Evolutionary conservation across 2,329 filamentous ascomycete species (phyloP), one percentile per base, ranked within the genome.

Genomic region (Elsinoe necatrix): DNA sequence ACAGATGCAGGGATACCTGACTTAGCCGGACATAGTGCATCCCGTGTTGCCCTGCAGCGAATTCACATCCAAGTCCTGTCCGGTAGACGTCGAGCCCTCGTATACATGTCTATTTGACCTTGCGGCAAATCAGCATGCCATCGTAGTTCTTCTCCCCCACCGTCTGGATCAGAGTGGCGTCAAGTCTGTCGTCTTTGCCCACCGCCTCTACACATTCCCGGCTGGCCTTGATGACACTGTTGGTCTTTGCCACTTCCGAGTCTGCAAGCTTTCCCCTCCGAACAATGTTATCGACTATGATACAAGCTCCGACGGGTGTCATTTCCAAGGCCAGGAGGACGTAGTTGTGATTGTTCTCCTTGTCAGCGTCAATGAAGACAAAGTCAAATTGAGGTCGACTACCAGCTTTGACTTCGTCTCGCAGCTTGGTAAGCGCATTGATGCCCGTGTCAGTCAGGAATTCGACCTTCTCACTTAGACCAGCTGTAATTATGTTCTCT

Each of bases 291-390:
- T 81, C 77, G 1, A 80, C 71, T 41, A 75, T 73, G 25, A 81
- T 68, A 7, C 65, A 69, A 0, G 73, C 73, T 0, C 72, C 69
- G 0, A 63, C 60, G n/a, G 70, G 67, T 0, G 67, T 69, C 63
- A 79, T 66, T 31, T 68, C 69, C 14, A 58, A 34, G 20, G 37
- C 41, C 11, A 57, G 42, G 2, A 45, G 31, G 18, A 75, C 64
- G 59, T 79, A 78, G 25, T 71, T 69, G 68, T 70, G 75, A 56
- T 78, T 77, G 60, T 77, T 75, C 42, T 68, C 67, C 66, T 76
- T 78, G 47, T 76, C 75, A 5, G 78, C 78, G 63, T 81, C 77
- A 34, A 81, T 75, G 58, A 80, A 80, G 1, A 76, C 72, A 59
- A 81, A 69, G 56, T 77, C 76, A 58, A 78, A 79, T 43, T 67